These are phyloP conservation scores for Neofusicoccum kwambonambiense DNA, from an alignment of 2,329 filamentous ascomycete species.

Conservation along the genomic window DNA sequence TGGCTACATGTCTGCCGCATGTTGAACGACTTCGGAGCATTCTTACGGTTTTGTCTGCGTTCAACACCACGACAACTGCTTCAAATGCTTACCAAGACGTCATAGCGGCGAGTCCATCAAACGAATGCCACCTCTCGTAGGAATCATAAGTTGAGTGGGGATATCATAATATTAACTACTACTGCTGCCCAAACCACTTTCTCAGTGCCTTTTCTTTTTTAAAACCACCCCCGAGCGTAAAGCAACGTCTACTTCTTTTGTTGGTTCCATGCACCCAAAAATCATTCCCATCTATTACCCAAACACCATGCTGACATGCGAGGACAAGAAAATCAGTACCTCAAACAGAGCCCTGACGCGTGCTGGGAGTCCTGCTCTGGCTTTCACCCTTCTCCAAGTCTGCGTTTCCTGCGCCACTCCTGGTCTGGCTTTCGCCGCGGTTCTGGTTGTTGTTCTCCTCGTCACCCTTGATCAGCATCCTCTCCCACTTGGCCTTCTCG, in stretches of 20 bases:
- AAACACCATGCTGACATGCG: not conserved
- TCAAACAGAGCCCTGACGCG: not conserved
- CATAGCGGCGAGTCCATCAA: no score
- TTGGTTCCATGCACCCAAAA: not conserved
- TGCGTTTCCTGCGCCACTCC: not conserved
- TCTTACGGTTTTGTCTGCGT: no score
- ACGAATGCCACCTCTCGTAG: not conserved
- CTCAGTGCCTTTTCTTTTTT: no score
- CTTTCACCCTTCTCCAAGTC: slow-evolving; percentile 1
- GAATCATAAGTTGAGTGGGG: not conserved
- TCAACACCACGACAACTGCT: no score
- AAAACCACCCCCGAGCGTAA: not conserved
- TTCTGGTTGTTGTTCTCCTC: not conserved
- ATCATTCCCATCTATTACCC: not conserved
- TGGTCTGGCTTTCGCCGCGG: not conserved
- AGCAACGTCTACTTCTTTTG: not conserved
- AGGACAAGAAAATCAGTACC: no score
- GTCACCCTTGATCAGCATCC: slow-evolving; percentile 7
- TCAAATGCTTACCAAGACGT: no score
- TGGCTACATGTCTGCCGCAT: not conserved
- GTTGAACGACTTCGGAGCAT: no score
- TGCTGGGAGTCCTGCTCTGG: slow-evolving; percentile 1
- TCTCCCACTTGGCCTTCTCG: slow-evolving; percentile 10
- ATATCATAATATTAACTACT: not conserved
- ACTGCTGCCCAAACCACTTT: no score